A percentile compares a stretch with the other conserved stretches of the same genome.
Evolutionary conservation across 495 filamentous ascomycete species (phyloP).

Genomic region (Tuber microsphaerosporum): DNA sequence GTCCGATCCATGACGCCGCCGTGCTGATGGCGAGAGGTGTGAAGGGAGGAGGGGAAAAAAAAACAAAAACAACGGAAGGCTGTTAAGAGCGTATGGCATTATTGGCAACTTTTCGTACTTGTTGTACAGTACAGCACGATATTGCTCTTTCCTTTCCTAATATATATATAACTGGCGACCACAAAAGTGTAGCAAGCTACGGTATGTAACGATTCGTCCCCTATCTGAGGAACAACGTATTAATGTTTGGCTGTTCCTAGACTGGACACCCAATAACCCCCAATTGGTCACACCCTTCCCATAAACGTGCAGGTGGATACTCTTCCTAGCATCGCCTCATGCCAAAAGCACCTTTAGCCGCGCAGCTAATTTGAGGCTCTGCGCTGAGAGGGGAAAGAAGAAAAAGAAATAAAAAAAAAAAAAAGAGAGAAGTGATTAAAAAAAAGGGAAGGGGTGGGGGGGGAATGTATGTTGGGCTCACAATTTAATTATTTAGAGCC

Average conservation of each 20-base stretch:
- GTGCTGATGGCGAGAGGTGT: background rate
- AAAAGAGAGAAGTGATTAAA: constrained; percentile 16
- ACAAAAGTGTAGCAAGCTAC: background rate
- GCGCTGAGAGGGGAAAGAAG: constrained; percentile 9
- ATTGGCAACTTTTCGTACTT: background rate
- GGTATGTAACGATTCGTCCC: background rate
- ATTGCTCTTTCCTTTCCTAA: background rate
- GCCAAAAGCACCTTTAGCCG: constrained; percentile 32
- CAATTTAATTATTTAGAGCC: constrained; percentile 29
- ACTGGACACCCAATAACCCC: background rate
- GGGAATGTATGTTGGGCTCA: background rate
- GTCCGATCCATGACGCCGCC: background rate
- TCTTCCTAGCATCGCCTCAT: background rate
- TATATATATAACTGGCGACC: background rate
- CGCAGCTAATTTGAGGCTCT: constrained; percentile 23
- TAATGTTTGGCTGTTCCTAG: background rate
- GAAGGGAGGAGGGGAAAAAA: background rate
- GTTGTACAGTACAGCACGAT: background rate
- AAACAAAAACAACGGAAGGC: background rate
- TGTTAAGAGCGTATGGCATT: background rate
- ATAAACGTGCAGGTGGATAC: background rate
- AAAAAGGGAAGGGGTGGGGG: constrained; percentile 12
- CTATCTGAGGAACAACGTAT: background rate
- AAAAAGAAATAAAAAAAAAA: constrained; percentile 5
- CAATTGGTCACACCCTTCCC: background rate